These are phyloP conservation scores for Lasiodiplodia gonubiensis DNA, from an alignment of 2,329 filamentous ascomycete genomes.

Conservation along the genomic window DNA sequence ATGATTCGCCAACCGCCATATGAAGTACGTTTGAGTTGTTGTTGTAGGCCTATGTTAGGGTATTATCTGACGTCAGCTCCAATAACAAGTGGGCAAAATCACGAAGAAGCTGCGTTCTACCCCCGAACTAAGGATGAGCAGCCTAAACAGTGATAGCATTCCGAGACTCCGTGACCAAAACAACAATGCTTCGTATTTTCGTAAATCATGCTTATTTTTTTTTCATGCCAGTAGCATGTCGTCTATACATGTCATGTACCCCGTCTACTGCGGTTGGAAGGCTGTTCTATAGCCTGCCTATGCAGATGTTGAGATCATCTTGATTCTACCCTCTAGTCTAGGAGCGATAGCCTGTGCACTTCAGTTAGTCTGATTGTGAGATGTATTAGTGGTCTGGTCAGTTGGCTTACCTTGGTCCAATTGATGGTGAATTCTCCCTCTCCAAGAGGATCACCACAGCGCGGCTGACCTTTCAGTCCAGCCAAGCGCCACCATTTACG, in stretches of 20 bases:
- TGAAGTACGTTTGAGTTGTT: background rate
- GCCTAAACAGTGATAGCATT: background rate
- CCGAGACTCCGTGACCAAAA: background rate
- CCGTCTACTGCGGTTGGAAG: background rate
- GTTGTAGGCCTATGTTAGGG: background rate
- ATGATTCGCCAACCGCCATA: background rate
- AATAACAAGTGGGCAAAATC: background rate
- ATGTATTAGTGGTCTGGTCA: background rate
- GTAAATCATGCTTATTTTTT: slow-evolving; percentile 7
- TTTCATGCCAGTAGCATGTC: background rate
- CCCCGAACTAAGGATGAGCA: background rate
- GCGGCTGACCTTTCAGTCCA: slow-evolving; percentile 60
- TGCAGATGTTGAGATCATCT: slow-evolving; percentile 23
- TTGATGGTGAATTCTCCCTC: slow-evolving; percentile 66
- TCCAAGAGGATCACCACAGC: slow-evolving; percentile 60
- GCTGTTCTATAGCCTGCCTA: background rate
- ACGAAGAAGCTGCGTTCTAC: background rate
- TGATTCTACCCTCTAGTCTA: slow-evolving; percentile 76
- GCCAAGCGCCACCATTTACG: slow-evolving; percentile 75
- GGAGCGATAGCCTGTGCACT: slow-evolving; percentile 70
- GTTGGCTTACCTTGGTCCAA: slow-evolving; percentile 66
- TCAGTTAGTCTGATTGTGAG: background rate
- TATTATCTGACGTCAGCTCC: background rate
- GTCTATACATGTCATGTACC: slow-evolving; percentile 10
- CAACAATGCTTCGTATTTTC: slow-evolving; percentile 1